These are phyloP conservation scores for Jacaranda copaia DNA, from an alignment of 257 asterid genomes.

Conservation along the genomic window DNA sequence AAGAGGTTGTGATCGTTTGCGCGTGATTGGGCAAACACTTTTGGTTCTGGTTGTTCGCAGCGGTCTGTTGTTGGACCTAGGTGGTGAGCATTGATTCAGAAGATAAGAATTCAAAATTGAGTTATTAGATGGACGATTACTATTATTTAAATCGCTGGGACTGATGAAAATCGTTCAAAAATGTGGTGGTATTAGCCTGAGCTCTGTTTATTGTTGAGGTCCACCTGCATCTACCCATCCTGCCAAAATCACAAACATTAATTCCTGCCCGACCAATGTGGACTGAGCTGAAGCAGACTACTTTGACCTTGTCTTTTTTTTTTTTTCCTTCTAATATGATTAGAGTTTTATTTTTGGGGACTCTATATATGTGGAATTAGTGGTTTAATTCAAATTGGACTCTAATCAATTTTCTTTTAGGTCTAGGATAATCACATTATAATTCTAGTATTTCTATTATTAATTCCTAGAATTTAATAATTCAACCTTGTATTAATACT, in stretches of 20 bases:
- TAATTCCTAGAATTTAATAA: too few relatives aligned
- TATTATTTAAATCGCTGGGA: slow-evolving; percentile 2
- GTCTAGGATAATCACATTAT: too few relatives aligned
- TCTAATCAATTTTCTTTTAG: too few relatives aligned
- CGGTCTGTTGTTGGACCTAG: slow-evolving; percentile 37
- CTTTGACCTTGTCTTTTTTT: too few relatives aligned
- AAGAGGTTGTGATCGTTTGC: slow-evolving; percentile 64
- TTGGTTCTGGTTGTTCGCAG: slow-evolving; percentile 44
- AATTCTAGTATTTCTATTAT: too few relatives aligned
- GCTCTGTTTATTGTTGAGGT: slow-evolving; percentile 8
- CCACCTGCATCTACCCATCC: neutral
- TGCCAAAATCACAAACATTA: neutral
- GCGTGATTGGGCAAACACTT: slow-evolving; percentile 40
- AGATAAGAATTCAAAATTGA: slow-evolving; percentile 46
- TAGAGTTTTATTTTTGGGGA: too few relatives aligned
- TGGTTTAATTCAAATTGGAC: too few relatives aligned
- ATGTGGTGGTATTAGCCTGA: slow-evolving; percentile 6
- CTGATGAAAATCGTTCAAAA: slow-evolving; percentile 13
- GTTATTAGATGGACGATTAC: slow-evolving; percentile 39
- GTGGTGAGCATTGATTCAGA: slow-evolving; percentile 38
- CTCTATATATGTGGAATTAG: too few relatives aligned
- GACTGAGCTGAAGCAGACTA: too few relatives aligned
- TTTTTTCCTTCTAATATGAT: too few relatives aligned
- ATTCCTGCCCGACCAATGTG: neutral
- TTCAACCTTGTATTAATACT: too few relatives aligned